Evolutionary conservation across 2,329 filamentous ascomycete species (phyloP).

Genomic region (Aspergillus jensenii): DNA sequence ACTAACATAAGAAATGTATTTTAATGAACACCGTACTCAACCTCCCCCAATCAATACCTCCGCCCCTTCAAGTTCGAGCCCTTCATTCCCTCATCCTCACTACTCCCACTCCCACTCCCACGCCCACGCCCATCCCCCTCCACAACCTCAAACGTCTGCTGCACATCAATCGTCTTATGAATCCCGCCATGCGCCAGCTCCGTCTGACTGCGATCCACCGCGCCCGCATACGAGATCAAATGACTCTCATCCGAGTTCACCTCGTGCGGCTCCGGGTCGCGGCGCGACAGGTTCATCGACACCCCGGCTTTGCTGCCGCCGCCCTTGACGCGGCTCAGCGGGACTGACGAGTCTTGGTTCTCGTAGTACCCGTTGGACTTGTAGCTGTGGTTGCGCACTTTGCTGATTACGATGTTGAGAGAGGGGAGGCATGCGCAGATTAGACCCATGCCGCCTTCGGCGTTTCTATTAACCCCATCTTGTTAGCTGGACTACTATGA

Average conservation of each 20-base stretch:
- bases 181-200: constrained; percentile 8
- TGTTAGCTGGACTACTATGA: background rate
- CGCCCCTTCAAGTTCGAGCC: background rate
- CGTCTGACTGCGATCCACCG: constrained; percentile 16
- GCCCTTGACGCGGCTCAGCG: constrained; percentile 26
- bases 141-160: constrained; percentile 23
- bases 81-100: background rate
- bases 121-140: background rate
- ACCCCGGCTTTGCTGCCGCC: constrained; percentile 8
- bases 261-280: constrained; percentile 21
- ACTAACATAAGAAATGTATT: too few species aligned
- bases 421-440: constrained; percentile 40
- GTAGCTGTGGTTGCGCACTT: constrained; percentile 26
- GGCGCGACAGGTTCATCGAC: constrained; percentile 17
- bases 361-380: constrained; percentile 29
- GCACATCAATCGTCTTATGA: constrained; percentile 24
- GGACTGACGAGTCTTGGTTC: constrained; percentile 26
- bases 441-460: constrained; percentile 37
- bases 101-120: background rate
- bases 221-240: constrained; percentile 30
- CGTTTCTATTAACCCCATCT: constrained; percentile 26
- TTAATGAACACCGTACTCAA: too few species aligned
- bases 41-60: too few species aligned
- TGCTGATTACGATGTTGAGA: constrained; percentile 30
- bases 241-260: constrained; percentile 32